phyloP scores from a whole-genome alignment of 1,139 yeast genomes.

The Taphrina populina region DNA sequence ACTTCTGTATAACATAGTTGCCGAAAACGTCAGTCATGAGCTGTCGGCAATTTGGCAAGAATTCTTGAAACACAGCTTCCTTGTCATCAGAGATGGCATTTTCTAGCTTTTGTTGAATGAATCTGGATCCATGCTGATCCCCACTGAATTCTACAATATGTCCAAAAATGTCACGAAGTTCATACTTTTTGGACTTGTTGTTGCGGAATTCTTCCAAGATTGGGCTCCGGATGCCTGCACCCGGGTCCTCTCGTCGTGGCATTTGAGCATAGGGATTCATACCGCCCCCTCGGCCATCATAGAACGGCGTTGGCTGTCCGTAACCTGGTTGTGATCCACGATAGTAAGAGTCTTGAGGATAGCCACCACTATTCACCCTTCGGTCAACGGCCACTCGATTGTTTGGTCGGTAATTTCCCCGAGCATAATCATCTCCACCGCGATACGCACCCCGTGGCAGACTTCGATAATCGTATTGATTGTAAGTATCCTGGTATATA shows the following conservation, averaged over 20 bases:
- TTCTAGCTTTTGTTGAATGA: constrained; percentile 84
- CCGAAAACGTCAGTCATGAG: constrained; percentile 97
- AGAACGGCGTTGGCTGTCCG: constrained; percentile 11
- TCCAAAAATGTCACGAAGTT: constrained; percentile 70
- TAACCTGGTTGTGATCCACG: constrained; percentile 1
- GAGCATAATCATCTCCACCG: constrained; percentile 14
- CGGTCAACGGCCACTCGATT: constrained; percentile 12
- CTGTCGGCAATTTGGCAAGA: constrained; percentile 69
- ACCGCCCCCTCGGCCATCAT: constrained; percentile 18
- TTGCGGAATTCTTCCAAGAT: constrained; percentile 81
- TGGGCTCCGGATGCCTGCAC: constrained; percentile 30
- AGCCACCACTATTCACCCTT: constrained; percentile 6
- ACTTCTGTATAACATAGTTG: constrained; percentile 93
- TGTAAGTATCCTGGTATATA: constrained; percentile 20
- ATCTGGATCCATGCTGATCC: constrained; percentile 96
- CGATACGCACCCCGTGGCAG: constrained; percentile 25
- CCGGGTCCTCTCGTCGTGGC: constrained; percentile 29
- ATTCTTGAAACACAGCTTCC: constrained; percentile 79
- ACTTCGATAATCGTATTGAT: constrained; percentile 18
- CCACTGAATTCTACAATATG: constrained; percentile 89
- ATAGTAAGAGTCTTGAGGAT: constrained; percentile 11
- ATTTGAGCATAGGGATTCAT: constrained; percentile 16
- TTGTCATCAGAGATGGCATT: constrained; percentile 65
- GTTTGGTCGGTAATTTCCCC: constrained; percentile 4
- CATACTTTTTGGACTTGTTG: constrained; percentile 60